phyloP scores from a whole-genome alignment of 441 rosid species.

The Rhodomyrtus psidioides region DNA sequence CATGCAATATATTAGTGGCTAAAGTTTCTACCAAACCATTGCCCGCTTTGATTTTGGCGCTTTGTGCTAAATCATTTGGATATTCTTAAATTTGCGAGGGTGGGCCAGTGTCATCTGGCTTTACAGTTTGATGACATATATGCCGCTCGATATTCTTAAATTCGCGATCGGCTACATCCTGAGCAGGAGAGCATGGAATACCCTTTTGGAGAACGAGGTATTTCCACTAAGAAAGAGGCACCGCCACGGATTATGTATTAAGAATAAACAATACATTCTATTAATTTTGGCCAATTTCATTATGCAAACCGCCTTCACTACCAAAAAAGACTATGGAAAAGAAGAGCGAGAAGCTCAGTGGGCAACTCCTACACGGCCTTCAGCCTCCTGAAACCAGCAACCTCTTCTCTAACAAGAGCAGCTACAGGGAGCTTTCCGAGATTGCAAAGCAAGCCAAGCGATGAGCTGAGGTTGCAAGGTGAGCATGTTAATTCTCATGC shows the following conservation, averaged over 20 bases:
- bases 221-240: neutral
- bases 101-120: neutral
- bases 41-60: too few relatives aligned
- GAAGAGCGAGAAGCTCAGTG: conserved; percentile 7
- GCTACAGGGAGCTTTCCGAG: conserved; percentile 4
- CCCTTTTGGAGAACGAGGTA: neutral
- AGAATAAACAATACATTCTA: neutral
- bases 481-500: too few relatives aligned
- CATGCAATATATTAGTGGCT: too few relatives aligned
- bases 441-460: conserved; percentile 7
- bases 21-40: too few relatives aligned
- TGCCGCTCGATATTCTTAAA: neutral
- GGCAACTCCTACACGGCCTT: conserved; percentile 3
- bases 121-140: neutral
- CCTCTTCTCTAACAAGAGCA: neutral
- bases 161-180: neutral
- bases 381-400: neutral
- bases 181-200: neutral
- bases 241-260: neutral
- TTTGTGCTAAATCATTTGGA: too few relatives aligned
- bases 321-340: conserved; percentile 6
- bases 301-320: neutral
- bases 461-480: too few relatives aligned
- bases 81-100: too few relatives aligned
- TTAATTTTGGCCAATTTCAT: neutral